These are phyloP conservation scores for Hysterium pulicare DNA, from an alignment of 2,329 filamentous ascomycete genomes.

Conservation along the genomic window DNA sequence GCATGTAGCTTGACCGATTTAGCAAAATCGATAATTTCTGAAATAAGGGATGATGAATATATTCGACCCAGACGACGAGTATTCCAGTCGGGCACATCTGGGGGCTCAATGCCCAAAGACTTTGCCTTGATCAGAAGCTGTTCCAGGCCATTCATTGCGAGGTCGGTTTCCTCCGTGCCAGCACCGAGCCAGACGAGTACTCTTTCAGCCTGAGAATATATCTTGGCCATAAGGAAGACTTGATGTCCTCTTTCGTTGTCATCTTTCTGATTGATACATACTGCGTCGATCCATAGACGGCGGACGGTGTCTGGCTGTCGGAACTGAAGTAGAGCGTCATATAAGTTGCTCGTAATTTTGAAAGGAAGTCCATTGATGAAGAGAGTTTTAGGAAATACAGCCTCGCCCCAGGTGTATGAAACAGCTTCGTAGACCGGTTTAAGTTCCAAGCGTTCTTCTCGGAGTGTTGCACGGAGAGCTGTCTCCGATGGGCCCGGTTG, in stretches of 20 bases:
- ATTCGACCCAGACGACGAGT: background rate
- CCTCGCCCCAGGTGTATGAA: conserved; percentile 13
- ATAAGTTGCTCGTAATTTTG: background rate
- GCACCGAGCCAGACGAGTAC: conserved; percentile 9
- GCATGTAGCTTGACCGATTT: background rate
- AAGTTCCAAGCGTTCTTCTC: background rate
- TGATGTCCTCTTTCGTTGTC: conserved; percentile 3
- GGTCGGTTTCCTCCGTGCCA: conserved; percentile 14
- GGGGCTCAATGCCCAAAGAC: background rate
- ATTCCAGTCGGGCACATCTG: background rate
- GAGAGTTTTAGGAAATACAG: background rate
- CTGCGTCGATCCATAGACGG: conserved; percentile 8
- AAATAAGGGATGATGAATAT: background rate
- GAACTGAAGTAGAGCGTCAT: background rate
- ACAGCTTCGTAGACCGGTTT: conserved; percentile 6
- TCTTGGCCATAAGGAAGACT: conserved; percentile 3
- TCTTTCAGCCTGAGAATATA: background rate
- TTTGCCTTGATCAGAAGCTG: background rate
- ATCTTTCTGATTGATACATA: conserved; percentile 10
- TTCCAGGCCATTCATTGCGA: conserved; percentile 17
- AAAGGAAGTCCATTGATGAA: background rate
- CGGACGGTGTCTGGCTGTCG: background rate
- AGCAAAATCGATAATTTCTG: background rate
- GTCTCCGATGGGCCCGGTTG: background rate
- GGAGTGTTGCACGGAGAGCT: background rate